A percentile compares a stretch with the other conserved stretches of the same genome.
Evolutionary conservation across 495 filamentous ascomycete genomes (phyloP).

Genomic region (Penicillium steckii): DNA sequence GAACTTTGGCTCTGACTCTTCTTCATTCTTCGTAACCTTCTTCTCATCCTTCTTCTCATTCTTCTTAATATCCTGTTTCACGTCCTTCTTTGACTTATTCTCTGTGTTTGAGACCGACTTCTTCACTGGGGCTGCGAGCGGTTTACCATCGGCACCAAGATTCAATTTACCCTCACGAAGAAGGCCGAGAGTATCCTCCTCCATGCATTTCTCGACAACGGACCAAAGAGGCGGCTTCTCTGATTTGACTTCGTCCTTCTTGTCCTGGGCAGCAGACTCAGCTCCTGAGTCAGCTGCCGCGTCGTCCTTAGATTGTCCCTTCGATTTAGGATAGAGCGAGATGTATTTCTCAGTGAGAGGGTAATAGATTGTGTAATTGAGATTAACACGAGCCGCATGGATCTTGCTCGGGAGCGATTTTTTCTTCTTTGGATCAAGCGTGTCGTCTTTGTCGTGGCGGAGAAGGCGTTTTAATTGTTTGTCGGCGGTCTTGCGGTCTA

Average conservation of each 20-base stretch:
- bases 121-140: neutral
- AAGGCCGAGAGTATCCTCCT: constrained; percentile 60
- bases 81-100: neutral
- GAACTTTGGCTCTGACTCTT: neutral
- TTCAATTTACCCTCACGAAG: constrained; percentile 52
- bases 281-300: constrained; percentile 15
- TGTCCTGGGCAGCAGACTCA: constrained; percentile 17
- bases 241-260: constrained; percentile 12
- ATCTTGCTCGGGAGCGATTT: constrained; percentile 55
- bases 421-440: constrained; percentile 45
- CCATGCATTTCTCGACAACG: constrained; percentile 65
- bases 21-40: constrained; percentile 5
- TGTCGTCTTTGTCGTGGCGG: constrained; percentile 46
- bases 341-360: constrained; percentile 79
- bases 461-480: constrained; percentile 63
- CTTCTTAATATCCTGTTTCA: constrained; percentile 10
- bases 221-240: constrained; percentile 64
- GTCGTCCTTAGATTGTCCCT: constrained; percentile 21
- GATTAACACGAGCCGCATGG: constrained; percentile 71
- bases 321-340: constrained; percentile 63
- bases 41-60: constrained; percentile 15
- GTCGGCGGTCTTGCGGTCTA: constrained; percentile 83
- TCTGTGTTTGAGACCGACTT: neutral
- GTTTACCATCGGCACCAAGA: constrained; percentile 24
- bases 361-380: constrained; percentile 83